Percentiles rank a stretch among this genome's conserved stretches.
Conservation (phyloP, 345 rosid genomes). For the Citrus hindsii region DNA sequence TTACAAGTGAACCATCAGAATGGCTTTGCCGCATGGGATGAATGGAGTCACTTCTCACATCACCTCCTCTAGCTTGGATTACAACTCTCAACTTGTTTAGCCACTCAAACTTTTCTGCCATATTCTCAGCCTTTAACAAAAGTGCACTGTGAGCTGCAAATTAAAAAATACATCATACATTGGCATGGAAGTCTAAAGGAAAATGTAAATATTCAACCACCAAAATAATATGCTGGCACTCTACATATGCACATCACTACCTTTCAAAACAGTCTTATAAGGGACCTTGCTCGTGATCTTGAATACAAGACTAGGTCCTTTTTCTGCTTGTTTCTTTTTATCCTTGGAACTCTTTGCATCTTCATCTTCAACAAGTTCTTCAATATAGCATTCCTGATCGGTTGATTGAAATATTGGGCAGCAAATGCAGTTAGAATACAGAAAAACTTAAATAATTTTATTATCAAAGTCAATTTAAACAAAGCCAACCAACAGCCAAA, state of each 20-base stretch:
- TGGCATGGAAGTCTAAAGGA: slow-evolving; percentile 1
- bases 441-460: background rate
- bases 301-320: slow-evolving; percentile 64
- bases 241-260: slow-evolving; percentile 28
- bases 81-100: slow-evolving; percentile 70
- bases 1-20: slow-evolving; percentile 97
- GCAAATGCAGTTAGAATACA: slow-evolving; percentile 5
- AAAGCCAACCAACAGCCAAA: background rate
- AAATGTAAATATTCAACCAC: background rate
- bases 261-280: slow-evolving; percentile 91
- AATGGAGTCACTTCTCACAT: slow-evolving; percentile 49
- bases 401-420: slow-evolving; percentile 10
- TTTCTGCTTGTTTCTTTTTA: slow-evolving; percentile 81
- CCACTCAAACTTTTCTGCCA: slow-evolving; percentile 88
- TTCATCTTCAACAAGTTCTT: slow-evolving; percentile 79
- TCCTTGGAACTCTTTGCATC: slow-evolving; percentile 80
- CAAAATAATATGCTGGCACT: slow-evolving; percentile 12
- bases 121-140: slow-evolving; percentile 80
- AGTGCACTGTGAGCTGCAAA: slow-evolving; percentile 88
- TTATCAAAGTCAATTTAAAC: background rate
- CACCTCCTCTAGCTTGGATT: slow-evolving; percentile 64
- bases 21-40: slow-evolving; percentile 77
- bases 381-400: slow-evolving; percentile 81
- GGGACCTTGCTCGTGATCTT: slow-evolving; percentile 87
- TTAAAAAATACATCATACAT: slow-evolving; percentile 7